Percentiles rank a stretch among this genome's conserved stretches.
These are phyloP conservation scores for Corylus avellana DNA, from an alignment of 306 rosid species.

Conservation along the genomic window DNA sequence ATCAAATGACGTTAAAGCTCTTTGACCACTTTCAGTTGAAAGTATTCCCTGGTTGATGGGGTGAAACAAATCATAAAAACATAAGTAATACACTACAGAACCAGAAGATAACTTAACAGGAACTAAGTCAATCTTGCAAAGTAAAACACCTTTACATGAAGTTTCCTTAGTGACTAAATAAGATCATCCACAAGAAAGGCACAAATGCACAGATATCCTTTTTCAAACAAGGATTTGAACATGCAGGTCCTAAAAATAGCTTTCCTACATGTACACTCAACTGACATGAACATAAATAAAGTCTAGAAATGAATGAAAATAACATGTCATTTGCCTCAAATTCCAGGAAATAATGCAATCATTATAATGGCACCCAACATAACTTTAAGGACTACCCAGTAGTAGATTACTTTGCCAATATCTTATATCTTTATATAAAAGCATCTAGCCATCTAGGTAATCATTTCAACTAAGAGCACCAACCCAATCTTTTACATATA, in stretches of 20 bases:
- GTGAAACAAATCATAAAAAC: neutral
- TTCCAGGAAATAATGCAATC: too few relatives aligned
- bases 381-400: too few relatives aligned
- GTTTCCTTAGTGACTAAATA: neutral
- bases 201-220: neutral
- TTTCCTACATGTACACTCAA: neutral
- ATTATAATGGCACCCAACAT: too few relatives aligned
- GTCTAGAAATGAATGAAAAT: neutral
- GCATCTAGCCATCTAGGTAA: too few relatives aligned
- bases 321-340: too few relatives aligned
- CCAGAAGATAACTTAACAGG: neutral
- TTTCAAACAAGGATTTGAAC: neutral
- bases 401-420: too few relatives aligned
- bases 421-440: too few relatives aligned
- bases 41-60: conserved; percentile 62
- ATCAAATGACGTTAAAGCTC: conserved; percentile 60
- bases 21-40: conserved; percentile 84
- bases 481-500: too few relatives aligned
- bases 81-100: neutral
- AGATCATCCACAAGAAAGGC: neutral
- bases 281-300: neutral
- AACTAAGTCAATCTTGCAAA: conserved; percentile 8
- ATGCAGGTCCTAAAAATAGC: neutral
- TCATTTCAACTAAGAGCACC: too few relatives aligned
- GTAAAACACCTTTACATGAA: neutral